Conservation (phyloP, 2,329 filamentous ascomycete species). For the Fusarium stilboides region DNA sequence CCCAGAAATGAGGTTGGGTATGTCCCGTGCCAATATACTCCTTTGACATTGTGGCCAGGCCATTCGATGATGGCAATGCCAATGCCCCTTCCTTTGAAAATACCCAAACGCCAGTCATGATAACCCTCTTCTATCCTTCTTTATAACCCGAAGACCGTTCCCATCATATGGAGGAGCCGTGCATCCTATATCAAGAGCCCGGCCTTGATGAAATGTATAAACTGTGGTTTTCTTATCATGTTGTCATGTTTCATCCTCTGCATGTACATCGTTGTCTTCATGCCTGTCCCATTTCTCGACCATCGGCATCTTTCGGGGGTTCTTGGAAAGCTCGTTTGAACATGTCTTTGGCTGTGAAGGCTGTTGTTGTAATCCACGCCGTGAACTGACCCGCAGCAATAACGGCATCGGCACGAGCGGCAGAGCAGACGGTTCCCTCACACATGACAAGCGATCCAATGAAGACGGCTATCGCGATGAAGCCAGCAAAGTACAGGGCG, state of each 20-base stretch:
- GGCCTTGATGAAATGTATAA: background rate
- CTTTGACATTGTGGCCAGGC: slow-evolving; percentile 36
- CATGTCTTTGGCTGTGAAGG: slow-evolving; percentile 63
- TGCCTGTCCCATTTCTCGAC: slow-evolving; percentile 57
- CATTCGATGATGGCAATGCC: slow-evolving; percentile 26
- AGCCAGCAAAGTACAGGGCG: slow-evolving; percentile 72
- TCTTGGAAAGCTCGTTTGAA: slow-evolving; percentile 60
- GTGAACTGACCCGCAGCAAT: slow-evolving; percentile 69
- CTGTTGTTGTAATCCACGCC: slow-evolving; percentile 66
- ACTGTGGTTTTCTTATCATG: slow-evolving; percentile 4
- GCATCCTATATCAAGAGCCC: background rate
- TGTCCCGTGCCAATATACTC: slow-evolving; percentile 41
- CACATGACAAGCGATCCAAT: slow-evolving; percentile 70
- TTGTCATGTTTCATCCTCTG: background rate
- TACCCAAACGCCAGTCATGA: slow-evolving; percentile 47
- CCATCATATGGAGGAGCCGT: slow-evolving; percentile 3
- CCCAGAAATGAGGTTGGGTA: slow-evolving; percentile 37
- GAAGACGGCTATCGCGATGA: slow-evolving; percentile 71
- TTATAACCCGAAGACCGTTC: slow-evolving; percentile 11
- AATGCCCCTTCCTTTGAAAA: slow-evolving; percentile 22
- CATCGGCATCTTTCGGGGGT: slow-evolving; percentile 46
- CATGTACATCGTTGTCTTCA: slow-evolving; percentile 25
- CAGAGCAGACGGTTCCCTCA: slow-evolving; percentile 69
- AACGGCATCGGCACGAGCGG: slow-evolving; percentile 68
- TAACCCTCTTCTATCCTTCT: slow-evolving; percentile 18